Evolutionary conservation across 345 rosid species (phyloP), one percentile per base, ranked within the genome.

Genomic region (Corchorus olitorius): DNA sequence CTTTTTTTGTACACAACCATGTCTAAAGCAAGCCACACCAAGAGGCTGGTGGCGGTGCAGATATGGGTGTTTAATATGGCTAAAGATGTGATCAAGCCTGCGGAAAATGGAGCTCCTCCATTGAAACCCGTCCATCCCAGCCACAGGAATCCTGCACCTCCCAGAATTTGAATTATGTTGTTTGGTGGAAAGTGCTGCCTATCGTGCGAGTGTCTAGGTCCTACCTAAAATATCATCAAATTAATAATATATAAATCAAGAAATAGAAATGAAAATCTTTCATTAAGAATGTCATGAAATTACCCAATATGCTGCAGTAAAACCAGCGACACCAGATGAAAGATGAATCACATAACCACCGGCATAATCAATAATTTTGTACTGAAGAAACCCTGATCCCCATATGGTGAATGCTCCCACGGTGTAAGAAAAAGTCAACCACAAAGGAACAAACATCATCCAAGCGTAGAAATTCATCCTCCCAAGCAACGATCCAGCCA

Each of bases 51-150:
- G 69, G 92, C 88, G 6, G 91, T 82, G 85, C 89, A 88, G 64
- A 87, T 70, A 58, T 86, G 91, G 33, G 91, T 87, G 77, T 88
- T 90, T 58, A 87, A 27, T 41, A 88, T 77, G 69, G 92, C 92
- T 27, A 88, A 65, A 16, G 92, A 82, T 5, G 92, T 65, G 3
- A 80, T 59, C 8, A 43, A 9, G 3, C 83, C 83, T 0, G 81
- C 87, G 0, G 77, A 58, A 69, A 87, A 84, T 14, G 92, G 88
- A 22, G 92, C 75, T 5, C 94, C 91, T 4, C 94, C 94, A 43
- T 88, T 88, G 86, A 88, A 90, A 1, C 92, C 94, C 0, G 88
- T 88, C 91, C 92, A 87, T 37, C 92, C 94, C 10, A 87, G n/a
- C 94, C 91, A 88, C 33, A 88, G 79, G 75, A 90, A 83, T 61